Conservation (phyloP, 1,284 basidiomycete species). For the Ganoderma sp. region DNA sequence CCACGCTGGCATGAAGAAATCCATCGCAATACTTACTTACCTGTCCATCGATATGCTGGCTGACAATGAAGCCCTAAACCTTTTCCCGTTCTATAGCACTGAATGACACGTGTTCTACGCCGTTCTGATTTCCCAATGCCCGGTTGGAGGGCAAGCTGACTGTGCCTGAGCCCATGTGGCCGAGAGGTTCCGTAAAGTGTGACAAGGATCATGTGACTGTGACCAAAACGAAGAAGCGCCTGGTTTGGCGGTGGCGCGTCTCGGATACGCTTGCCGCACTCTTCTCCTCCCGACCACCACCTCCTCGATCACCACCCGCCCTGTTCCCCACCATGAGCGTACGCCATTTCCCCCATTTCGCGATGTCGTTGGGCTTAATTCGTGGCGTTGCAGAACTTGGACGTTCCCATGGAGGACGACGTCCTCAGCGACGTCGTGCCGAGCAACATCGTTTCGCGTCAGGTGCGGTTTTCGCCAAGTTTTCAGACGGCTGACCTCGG, state of each 20-base stretch:
- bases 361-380: background rate
- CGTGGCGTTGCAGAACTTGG: slow-evolving; percentile 20
- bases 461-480: slow-evolving; percentile 50
- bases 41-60: background rate
- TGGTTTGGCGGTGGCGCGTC: slow-evolving; percentile 30
- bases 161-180: background rate
- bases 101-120: background rate
- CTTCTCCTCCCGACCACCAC: slow-evolving; percentile 26
- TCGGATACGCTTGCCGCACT: slow-evolving; percentile 8
- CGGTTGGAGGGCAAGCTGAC: background rate
- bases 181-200: slow-evolving; percentile 9
- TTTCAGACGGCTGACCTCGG: background rate
- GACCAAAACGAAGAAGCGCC: slow-evolving; percentile 13
- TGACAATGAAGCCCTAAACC: background rate
- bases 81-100: too few relatives aligned
- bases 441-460: slow-evolving; percentile 82
- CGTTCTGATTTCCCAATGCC: background rate
- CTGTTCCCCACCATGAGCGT: slow-evolving; percentile 18
- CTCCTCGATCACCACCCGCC: slow-evolving; percentile 10
- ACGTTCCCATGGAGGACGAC: slow-evolving; percentile 64
- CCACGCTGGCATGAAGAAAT: background rate
- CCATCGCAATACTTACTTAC: background rate
- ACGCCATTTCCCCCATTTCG: slow-evolving; percentile 5
- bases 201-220: slow-evolving; percentile 24
- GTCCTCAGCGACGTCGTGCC: slow-evolving; percentile 82